A percentile compares a stretch with the other conserved stretches of the same genome.
Evolutionary conservation across 2,329 filamentous ascomycete genomes (phyloP).

Genomic region (Rachicladosporium sp.): DNA sequence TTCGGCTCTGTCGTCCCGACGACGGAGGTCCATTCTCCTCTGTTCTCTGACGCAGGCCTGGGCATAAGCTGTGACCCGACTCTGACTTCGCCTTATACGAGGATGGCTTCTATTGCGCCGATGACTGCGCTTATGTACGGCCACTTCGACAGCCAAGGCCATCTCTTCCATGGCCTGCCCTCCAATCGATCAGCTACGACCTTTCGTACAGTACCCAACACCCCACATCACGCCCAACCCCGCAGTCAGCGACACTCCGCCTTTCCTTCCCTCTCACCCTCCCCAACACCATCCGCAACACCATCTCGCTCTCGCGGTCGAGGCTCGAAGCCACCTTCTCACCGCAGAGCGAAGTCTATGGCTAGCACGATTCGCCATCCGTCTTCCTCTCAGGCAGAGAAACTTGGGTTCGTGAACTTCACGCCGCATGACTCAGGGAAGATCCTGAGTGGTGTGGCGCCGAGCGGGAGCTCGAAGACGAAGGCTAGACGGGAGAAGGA

Average conservation of each 20-base stretch:
- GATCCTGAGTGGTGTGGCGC: constrained; percentile 81
- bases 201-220: no score
- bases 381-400: constrained; percentile 29
- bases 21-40: constrained; percentile 6
- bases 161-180: no score
- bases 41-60: constrained; percentile 10
- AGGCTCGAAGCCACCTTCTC: not conserved
- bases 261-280: no score
- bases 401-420: constrained; percentile 71
- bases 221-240: no score
- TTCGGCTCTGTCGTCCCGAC: constrained; percentile 6
- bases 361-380: constrained; percentile 15
- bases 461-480: constrained; percentile 83
- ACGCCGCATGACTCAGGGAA: constrained; percentile 66
- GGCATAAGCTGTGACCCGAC: constrained; percentile 23
- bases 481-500: constrained; percentile 88
- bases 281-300: no score
- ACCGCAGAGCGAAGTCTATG: constrained; percentile 18
- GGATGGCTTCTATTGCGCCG: constrained; percentile 6
- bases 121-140: not conserved
- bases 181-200: no score
- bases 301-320: no score
- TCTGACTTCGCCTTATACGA: constrained; percentile 8
- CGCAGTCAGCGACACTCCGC: no score
- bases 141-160: no score